phyloP scores from a whole-genome alignment of 2,329 filamentous ascomycete genomes.

The Colletotrichum coccodes region DNA sequence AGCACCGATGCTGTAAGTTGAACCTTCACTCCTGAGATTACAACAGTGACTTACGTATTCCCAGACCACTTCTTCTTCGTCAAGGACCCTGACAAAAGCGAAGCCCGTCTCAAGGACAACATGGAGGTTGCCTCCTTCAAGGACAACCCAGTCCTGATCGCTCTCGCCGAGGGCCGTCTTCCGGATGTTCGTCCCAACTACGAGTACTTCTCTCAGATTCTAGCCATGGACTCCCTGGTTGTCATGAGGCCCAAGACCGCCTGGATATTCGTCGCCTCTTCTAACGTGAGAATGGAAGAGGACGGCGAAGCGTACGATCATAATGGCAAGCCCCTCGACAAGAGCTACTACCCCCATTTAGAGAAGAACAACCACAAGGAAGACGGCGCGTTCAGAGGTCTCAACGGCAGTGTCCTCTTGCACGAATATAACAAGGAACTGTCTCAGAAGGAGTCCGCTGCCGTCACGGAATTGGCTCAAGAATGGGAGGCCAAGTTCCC shows the following conservation, averaged over 20 bases:
- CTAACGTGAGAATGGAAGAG: conserved; percentile 61
- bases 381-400: conserved; percentile 59
- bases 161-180: conserved; percentile 66
- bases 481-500: conserved; percentile 70
- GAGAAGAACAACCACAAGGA: conserved; percentile 64
- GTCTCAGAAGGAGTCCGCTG: conserved; percentile 65
- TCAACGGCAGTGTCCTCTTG: conserved; percentile 60
- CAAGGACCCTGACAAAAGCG: conserved; percentile 62
- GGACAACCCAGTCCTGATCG: conserved; percentile 71
- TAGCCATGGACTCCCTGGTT: conserved; percentile 63
- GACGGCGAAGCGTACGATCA: conserved; percentile 51
- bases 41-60: neutral
- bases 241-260: conserved; percentile 66
- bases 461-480: conserved; percentile 61
- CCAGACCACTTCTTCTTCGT: conserved; percentile 70
- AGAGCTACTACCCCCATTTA: conserved; percentile 65
- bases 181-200: conserved; percentile 70
- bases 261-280: conserved; percentile 68
- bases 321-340: conserved; percentile 55
- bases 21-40: neutral
- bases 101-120: conserved; percentile 56
- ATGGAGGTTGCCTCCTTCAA: conserved; percentile 67
- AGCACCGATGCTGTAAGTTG: conserved; percentile 70
- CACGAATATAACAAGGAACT: conserved; percentile 68
- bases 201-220: conserved; percentile 68